phyloP scores from a whole-genome alignment of 345 rosid species.

The Eutrema heterophyllum region DNA sequence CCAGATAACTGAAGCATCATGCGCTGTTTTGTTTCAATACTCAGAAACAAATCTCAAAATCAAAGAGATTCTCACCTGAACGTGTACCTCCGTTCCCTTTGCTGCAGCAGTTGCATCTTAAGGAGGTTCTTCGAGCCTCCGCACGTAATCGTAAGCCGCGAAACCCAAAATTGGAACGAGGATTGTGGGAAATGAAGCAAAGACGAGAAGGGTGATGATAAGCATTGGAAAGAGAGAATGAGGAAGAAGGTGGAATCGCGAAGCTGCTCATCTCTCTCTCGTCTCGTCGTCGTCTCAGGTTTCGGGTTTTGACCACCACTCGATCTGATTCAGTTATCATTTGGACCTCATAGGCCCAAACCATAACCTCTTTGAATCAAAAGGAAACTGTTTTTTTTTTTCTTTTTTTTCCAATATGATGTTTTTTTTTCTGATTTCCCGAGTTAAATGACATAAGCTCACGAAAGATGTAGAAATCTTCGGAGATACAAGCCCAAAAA shows the following conservation, averaged over 20 bases:
- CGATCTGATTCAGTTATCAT: no score
- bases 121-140: slow-evolving; percentile 10
- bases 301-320: not conserved
- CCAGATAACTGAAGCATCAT: no score
- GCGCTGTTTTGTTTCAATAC: no score
- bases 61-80: slow-evolving; percentile 30
- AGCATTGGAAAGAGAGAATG: slow-evolving; percentile 3
- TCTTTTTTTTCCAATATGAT: no score
- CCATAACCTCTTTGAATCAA: no score
- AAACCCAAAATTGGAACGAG: slow-evolving; percentile 26
- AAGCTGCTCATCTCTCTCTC: slow-evolving; percentile 18
- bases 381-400: no score
- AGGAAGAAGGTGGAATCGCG: slow-evolving; percentile 13
- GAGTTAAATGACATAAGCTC: no score
- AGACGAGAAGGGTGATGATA: slow-evolving; percentile 6
- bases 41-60: not conserved
- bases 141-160: slow-evolving; percentile 13
- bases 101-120: slow-evolving; percentile 36
- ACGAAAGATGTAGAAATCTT: no score
- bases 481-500: no score
- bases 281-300: not conserved
- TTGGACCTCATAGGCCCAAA: not conserved
- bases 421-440: no score
- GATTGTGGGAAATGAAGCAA: not conserved
- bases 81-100: slow-evolving; percentile 27